Percentiles rank a stretch among this genome's conserved stretches.
Evolutionary conservation across 2,329 filamentous ascomycete genomes (phyloP).

Genomic region (Neonectria punicea): DNA sequence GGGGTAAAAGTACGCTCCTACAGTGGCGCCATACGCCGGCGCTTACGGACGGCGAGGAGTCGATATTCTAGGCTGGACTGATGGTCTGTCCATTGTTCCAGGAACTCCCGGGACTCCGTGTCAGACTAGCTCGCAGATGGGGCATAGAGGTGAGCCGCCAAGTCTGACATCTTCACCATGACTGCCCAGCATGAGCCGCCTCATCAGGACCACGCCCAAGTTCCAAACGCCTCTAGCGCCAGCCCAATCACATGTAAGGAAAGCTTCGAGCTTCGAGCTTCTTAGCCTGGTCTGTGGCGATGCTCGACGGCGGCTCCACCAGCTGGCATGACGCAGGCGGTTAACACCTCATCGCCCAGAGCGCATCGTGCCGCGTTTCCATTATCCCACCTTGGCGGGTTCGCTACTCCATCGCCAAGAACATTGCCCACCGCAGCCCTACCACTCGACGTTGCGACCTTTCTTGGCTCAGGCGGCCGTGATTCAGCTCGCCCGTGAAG

Average conservation of each 20-base stretch:
- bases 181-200: background rate
- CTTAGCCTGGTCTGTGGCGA: conserved; percentile 31
- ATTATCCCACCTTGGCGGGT: conserved; percentile 10
- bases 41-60: background rate
- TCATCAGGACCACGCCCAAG: background rate
- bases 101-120: background rate
- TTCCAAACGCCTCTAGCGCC: conserved; percentile 14
- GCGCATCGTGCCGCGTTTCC: conserved; percentile 8
- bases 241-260: background rate
- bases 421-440: background rate
- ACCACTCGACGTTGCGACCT: background rate
- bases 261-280: conserved; percentile 18
- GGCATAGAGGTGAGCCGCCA: background rate
- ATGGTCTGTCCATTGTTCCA: background rate
- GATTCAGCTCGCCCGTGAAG: background rate
- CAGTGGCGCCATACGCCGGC: background rate
- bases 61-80: background rate
- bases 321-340: conserved; percentile 27
- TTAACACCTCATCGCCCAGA: conserved; percentile 16
- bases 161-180: background rate
- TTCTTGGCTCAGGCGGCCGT: background rate
- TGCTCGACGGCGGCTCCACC: conserved; percentile 33
- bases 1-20: conserved; percentile 33
- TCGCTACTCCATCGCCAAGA: conserved; percentile 16
- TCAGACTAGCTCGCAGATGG: background rate